Evolutionary conservation across 139 green algal genomes (phyloP), one percentile per base, ranked within the genome.

Genomic region (Micractinium conductrix): DNA sequence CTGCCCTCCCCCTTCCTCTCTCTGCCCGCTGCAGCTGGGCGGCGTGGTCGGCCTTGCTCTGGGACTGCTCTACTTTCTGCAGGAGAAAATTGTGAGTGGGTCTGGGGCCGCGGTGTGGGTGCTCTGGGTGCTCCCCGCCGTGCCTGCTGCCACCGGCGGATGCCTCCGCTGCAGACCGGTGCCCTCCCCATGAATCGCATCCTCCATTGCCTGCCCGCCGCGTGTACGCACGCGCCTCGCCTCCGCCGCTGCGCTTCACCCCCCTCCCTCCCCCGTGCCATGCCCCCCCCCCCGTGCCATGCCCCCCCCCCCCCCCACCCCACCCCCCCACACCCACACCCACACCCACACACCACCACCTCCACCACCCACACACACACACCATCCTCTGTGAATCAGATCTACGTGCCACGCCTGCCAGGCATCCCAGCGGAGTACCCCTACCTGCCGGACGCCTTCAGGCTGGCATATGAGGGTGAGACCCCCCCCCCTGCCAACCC

Each of bases 391-490:
- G n/a, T n/a, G n/a, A n/a, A n/a, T 21, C 75, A 81, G 53, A 73
- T 67, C 26, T 98, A 98, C 70, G 86, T 98, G 22, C 95, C 95
- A 0, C 74, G 83, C 5, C 87, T 97, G 26, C 95, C 95, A 9
- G 95, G 95, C 24, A 60, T 98, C 8, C 88, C 93, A 0, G 84
- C 84, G 43, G 88, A 93, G 30, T 92, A 92, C 26, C 82, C 73
- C 0, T 87, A 91, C 78, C 69, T 74, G 12, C 93, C 94, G 42
- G 85, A 92, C 24, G 71, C 75, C 2, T 96, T 92, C 84, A 87
- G 88, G 12, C 71, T 96, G 35, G 79, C 91, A 0, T 92, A 89
- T 50, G 91, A 96, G 87, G 94, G 95, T 4, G 80, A 79, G 33
- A 30, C 40, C 74, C 0, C 14, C 93, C 4, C 35, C 12, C 30